A percentile compares a stretch with the other conserved stretches of the same genome.
These are phyloP conservation scores for Poterioochromonas sp. DNA, from an alignment of 352 stramenopile species.

Conservation along the genomic window DNA sequence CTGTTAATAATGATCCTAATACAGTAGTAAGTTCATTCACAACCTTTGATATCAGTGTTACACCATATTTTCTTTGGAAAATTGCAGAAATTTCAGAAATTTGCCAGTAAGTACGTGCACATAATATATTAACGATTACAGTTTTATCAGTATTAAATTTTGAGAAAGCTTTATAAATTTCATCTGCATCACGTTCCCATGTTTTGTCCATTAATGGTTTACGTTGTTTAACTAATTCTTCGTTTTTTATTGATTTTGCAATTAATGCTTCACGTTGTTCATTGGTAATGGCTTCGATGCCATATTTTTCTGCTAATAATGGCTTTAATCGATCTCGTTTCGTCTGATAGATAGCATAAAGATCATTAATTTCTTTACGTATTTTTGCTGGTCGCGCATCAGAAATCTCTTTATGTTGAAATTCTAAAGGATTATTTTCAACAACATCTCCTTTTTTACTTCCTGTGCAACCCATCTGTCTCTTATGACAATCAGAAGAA, in stretches of 20 bases:
- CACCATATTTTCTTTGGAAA: conserved; percentile 12
- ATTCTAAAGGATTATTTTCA: too few relatives aligned
- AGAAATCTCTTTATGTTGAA: neutral
- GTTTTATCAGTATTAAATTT: neutral
- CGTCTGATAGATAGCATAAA: neutral
- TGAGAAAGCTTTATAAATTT: conserved; percentile 3
- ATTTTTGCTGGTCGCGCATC: neutral
- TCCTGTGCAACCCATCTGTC: too few relatives aligned
- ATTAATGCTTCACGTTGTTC: neutral
- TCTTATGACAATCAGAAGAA: too few relatives aligned
- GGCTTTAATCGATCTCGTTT: neutral
- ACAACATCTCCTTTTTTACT: too few relatives aligned
- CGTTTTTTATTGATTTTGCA: neutral
- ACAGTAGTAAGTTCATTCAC: neutral
- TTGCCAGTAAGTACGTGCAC: conserved; percentile 13
- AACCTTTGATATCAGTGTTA: neutral
- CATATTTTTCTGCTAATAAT: conserved; percentile 25
- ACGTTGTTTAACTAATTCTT: neutral
- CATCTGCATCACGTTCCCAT: conserved; percentile 19
- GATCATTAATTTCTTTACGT: neutral
- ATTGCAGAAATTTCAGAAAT: neutral
- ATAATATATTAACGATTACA: conserved; percentile 16
- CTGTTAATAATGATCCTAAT: conserved; percentile 12
- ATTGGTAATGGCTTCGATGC: neutral
- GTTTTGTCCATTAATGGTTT: neutral